Base-by-base conservation (phyloP, 768 basidiomycete species). In the Lanmaoa pseudosensibilis region DNA sequence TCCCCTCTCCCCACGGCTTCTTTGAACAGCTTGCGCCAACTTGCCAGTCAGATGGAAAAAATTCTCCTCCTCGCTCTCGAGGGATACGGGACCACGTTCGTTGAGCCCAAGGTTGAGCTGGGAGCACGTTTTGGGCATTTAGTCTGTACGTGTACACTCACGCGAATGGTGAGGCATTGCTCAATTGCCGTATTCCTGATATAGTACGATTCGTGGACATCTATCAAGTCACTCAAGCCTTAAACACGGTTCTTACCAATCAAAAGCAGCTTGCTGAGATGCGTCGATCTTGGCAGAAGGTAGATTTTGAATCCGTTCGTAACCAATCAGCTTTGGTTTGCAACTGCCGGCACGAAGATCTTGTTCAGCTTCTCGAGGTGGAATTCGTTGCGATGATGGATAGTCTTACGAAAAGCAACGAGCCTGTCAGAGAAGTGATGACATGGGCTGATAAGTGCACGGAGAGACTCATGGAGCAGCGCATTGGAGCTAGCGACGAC, bases 301-400 rank as follows among this genome's bases (percentile, higher is more conserved):
- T 94, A 43, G 90, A 94, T 68, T 94, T 94, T 62, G 91, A 94
- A 70, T 91, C 90, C 30, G 90, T 94, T 53, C 83, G 92, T 58
- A 94, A 94, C 66, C 92, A 94, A 67, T 91, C 90, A n/a, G 92
- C 92, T 18, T 76, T 94, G 65, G 92, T 94, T 30, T 93, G 92
- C 80, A 93, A 94, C 68, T 94, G 92, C 70, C 87, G 92, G 47
- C 91, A 93, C 62, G 92, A 93, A 72, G 90, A 93, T 64, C 80
- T 94, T 48, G 83, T 90, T 40, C 90, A 93, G 63, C 79, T 93
- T 46, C 73, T 94, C 46, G 92, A 94, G 69, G 86, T 90, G 52
- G 90, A 94, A 70, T 92, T 92, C 69, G 86, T 90, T 21, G 69
- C 74, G n/a, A 74, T 94, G 72, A 74, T 94, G 74, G 90, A 92